Base-by-base conservation (phyloP, 768 basidiomycete species). In the Auricularia auricula-judae region DNA sequence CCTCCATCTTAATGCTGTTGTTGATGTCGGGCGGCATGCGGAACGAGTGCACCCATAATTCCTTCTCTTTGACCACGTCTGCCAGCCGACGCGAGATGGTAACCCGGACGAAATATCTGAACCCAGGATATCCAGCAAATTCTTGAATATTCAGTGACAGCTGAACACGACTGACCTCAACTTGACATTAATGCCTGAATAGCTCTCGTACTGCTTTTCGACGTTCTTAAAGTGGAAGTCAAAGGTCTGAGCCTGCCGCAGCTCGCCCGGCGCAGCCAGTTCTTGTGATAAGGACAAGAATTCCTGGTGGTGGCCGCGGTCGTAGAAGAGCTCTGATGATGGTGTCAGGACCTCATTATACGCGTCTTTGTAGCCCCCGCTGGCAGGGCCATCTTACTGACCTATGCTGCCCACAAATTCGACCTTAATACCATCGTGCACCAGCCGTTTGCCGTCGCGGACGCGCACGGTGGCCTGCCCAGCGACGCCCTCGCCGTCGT, bases 1-100 rank as follows among this genome's bases (percentile, higher is more conserved):
- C 97, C 77, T 98, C 97, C 97, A 99, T 98, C 81, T 96, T 98
- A 78, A 98, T 98, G 51, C 92, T 88, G 74, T 96, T 98, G 75
- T 97, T 98, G 71, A 86, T 91, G 75, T 98, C 97, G 64, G 96
- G 94, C 10, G 96, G 97, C 92, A 98, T 98, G 43, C 95, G 89
- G 80, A 89, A 99, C 3, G 91, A 96, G 74, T 99, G 96, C 3
- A 98, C 96, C 96, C 96, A 98, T 21, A 98, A 72, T 67, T 99
- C 97, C 73, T 81, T 87, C 76, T 98, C 97, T 75, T 96, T 96
- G 59, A 83, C 78, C 3, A 95, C 92, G 70, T 98, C 95, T 18
- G 93, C 94, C 81, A 98, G 90, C 69, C 95, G 78, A 61, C 95
- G 82, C 10, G 93, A 90, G 65, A 99, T 88, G 3, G 90, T 87